Percentiles rank a stretch among this genome's conserved stretches.
These are phyloP conservation scores for Hysterium pulicare DNA, from an alignment of 2,329 filamentous ascomycete genomes.

Conservation along the genomic window DNA sequence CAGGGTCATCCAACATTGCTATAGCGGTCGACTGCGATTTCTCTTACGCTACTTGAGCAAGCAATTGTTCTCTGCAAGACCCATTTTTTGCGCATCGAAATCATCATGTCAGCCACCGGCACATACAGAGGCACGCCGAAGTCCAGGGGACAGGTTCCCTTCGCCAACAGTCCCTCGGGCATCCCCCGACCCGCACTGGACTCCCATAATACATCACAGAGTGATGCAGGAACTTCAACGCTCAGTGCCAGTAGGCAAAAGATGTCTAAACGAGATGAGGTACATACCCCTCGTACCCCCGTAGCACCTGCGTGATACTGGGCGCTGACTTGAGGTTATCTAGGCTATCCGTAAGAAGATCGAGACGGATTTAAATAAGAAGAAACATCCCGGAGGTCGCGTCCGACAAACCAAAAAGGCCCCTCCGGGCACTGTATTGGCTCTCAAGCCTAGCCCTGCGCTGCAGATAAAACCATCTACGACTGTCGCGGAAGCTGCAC, in stretches of 20 bases:
- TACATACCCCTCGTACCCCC: slow-evolving; percentile 46
- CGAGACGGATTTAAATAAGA: slow-evolving; percentile 96
- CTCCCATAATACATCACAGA: slow-evolving; percentile 48
- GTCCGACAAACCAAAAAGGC: slow-evolving; percentile 87
- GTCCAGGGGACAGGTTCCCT: slow-evolving; percentile 57
- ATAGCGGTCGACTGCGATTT: slow-evolving; percentile 14
- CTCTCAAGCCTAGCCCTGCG: slow-evolving; percentile 89
- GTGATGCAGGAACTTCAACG: slow-evolving; percentile 61
- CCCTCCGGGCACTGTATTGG: slow-evolving; percentile 91
- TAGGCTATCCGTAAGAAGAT: slow-evolving; percentile 96
- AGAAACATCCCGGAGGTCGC: slow-evolving; percentile 76
- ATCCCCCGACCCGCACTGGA: slow-evolving; percentile 74
- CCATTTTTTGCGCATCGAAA: slow-evolving; percentile 15
- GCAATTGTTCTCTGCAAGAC: slow-evolving; percentile 17
- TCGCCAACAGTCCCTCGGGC: slow-evolving; percentile 62
- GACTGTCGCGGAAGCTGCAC: slow-evolving; percentile 91
- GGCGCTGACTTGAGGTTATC: slow-evolving; percentile 12
- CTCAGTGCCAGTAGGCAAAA: slow-evolving; percentile 94
- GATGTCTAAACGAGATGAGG: slow-evolving; percentile 97
- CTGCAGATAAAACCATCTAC: slow-evolving; percentile 96
- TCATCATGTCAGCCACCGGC: slow-evolving; percentile 57
- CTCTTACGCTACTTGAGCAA: slow-evolving; percentile 18
- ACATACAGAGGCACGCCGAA: slow-evolving; percentile 72
- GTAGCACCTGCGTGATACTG: too few species aligned
- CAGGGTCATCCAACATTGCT: slow-evolving; percentile 19